Percentiles rank a stretch among this genome's conserved stretches.
phyloP scores from a whole-genome alignment of 1,139 yeast species.

The Wickerhamiella pararugosa region DNA sequence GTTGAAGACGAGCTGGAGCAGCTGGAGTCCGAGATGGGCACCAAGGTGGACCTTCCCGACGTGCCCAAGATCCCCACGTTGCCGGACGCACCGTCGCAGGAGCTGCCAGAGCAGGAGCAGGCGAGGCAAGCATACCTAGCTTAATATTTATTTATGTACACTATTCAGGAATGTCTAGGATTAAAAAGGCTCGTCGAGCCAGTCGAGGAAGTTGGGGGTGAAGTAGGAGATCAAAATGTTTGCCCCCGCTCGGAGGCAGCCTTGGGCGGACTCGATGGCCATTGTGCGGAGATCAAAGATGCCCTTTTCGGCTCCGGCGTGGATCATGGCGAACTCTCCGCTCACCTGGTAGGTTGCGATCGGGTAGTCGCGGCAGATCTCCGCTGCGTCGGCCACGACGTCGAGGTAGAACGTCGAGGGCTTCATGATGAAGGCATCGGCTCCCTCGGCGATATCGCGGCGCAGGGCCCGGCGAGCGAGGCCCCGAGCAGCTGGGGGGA shows the following conservation, averaged over 20 bases:
- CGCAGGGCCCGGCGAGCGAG: constrained; percentile 80
- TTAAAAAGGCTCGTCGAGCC: constrained; percentile 40
- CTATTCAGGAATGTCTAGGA: not conserved
- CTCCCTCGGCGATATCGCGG: constrained; percentile 83
- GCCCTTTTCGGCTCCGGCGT: constrained; percentile 96
- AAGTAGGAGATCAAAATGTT: constrained; percentile 79
- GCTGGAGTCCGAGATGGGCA: constrained; percentile 32
- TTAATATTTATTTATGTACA: constrained; percentile 1
- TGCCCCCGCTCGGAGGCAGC: constrained; percentile 93
- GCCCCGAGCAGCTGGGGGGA: constrained; percentile 88
- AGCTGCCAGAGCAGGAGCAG: not conserved
- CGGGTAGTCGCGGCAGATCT: constrained; percentile 70
- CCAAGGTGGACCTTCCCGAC: not conserved
- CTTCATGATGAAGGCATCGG: constrained; percentile 88
- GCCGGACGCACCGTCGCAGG: constrained; percentile 1
- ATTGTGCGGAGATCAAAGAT: constrained; percentile 74
- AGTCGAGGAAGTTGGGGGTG: constrained; percentile 89
- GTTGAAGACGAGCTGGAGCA: constrained; percentile 48
- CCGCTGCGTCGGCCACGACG: constrained; percentile 74
- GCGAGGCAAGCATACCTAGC: not conserved
- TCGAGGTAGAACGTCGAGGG: constrained; percentile 97
- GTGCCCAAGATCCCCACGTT: not conserved
- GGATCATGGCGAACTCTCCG: constrained; percentile 96
- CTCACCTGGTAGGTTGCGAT: constrained; percentile 92
- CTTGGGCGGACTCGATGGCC: constrained; percentile 86